phyloP scores from a whole-genome alignment of 371 early-diverging fungal species.

The Mycotypha africana region DNA sequence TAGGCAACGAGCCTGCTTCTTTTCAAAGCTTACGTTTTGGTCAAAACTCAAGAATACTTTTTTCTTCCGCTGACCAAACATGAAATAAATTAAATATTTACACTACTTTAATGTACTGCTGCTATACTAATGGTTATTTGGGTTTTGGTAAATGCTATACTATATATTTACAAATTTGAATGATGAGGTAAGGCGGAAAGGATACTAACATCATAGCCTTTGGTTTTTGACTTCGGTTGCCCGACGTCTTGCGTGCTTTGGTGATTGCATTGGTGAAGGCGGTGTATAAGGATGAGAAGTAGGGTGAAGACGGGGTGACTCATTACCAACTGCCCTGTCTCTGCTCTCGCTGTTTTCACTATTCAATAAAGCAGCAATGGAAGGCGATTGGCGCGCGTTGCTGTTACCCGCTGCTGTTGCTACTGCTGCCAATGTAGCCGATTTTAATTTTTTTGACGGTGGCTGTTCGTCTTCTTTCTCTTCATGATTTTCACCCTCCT shows the following conservation, averaged over 20 bases:
- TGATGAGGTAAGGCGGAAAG: too few species aligned
- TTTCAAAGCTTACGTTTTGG: too few species aligned
- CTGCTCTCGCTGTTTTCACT: constrained; percentile 5
- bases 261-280: constrained; percentile 41
- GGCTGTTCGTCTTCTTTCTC: neutral
- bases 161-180: too few species aligned
- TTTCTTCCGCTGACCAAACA: too few species aligned
- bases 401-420: neutral
- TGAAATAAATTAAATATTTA: too few species aligned
- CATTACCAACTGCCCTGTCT: constrained; percentile 1
- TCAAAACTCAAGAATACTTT: too few species aligned
- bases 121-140: too few species aligned
- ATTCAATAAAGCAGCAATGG: constrained; percentile 39
- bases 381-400: constrained; percentile 41
- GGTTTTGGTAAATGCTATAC: too few species aligned
- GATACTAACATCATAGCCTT: too few species aligned
- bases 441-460: neutral
- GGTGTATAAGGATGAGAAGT: constrained; percentile 23
- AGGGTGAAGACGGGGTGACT: constrained; percentile 1
- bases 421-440: neutral
- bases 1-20: too few species aligned
- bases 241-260: constrained; percentile 21
- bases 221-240: constrained; percentile 7
- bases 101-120: too few species aligned
- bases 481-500: neutral